phyloP scores from a whole-genome alignment of 2,329 filamentous ascomycete genomes.

The Colletotrichum incanum region DNA sequence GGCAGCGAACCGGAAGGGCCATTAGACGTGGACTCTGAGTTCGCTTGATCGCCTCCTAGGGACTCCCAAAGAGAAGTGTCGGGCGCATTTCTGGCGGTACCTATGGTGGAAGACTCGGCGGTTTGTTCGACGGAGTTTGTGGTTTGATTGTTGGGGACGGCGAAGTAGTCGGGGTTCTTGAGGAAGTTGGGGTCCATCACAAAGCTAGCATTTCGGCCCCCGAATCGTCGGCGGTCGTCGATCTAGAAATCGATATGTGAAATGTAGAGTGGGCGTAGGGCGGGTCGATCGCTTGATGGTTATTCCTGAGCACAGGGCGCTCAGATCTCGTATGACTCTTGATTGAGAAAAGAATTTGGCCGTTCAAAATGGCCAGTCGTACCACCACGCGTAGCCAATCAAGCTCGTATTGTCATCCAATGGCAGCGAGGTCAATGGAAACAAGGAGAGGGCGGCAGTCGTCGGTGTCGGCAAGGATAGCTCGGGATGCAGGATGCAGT shows the following conservation, averaged over 20 bases:
- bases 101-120: slow-evolving; percentile 47
- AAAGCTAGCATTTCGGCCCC: slow-evolving; percentile 55
- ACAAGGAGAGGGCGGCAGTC: slow-evolving; percentile 21
- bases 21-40: slow-evolving; percentile 42
- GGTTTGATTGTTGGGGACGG: slow-evolving; percentile 57
- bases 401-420: slow-evolving; percentile 1
- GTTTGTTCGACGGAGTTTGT: slow-evolving; percentile 54
- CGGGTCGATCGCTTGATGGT: slow-evolving; percentile 19
- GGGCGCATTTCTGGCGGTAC: slow-evolving; percentile 46
- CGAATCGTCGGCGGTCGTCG: slow-evolving; percentile 45
- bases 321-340: slow-evolving; percentile 19
- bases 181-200: slow-evolving; percentile 57
- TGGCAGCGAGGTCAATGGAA: slow-evolving; percentile 21
- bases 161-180: slow-evolving; percentile 58
- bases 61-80: slow-evolving; percentile 53
- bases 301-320: slow-evolving; percentile 4
- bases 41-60: slow-evolving; percentile 30
- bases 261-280: slow-evolving; percentile 8
- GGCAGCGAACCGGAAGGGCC: slow-evolving; percentile 35
- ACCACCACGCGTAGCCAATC: slow-evolving; percentile 34
- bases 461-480: slow-evolving; percentile 23
- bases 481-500: slow-evolving; percentile 13
- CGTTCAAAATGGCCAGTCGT: slow-evolving; percentile 31
- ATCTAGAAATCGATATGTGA: slow-evolving; percentile 38
- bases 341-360: slow-evolving; percentile 4